phyloP scores from a whole-genome alignment of 352 stramenopile species.

The Globisporangium carolinianum region DNA sequence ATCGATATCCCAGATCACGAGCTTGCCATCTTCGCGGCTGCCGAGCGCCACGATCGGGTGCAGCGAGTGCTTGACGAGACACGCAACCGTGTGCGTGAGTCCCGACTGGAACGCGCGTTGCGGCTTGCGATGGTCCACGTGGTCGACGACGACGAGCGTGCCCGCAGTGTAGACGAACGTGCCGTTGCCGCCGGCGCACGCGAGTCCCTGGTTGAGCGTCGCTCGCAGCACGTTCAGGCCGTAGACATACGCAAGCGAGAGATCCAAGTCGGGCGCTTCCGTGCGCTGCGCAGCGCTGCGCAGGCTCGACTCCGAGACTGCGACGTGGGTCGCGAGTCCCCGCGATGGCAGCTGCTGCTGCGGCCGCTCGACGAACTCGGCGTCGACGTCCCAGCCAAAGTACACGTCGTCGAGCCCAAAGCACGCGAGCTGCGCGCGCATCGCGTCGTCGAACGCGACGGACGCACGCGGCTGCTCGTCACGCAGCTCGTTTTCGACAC shows the following conservation, averaged over 20 bases:
- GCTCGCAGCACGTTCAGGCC: conserved; percentile 39
- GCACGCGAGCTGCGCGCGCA: conserved; percentile 14
- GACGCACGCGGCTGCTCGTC: conserved; percentile 34
- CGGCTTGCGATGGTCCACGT: conserved; percentile 24
- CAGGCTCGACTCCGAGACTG: conserved; percentile 14
- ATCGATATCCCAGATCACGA: conserved; percentile 26
- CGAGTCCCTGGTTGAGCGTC: conserved; percentile 39
- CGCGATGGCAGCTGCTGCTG: not conserved
- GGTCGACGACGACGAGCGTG: conserved; percentile 31
- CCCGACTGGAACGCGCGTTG: conserved; percentile 33
- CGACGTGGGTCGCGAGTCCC: conserved; percentile 1
- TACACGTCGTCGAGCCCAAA: conserved; percentile 40
- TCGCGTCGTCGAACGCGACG: conserved; percentile 16
- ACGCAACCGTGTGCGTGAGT: conserved; percentile 35
- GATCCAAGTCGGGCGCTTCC: conserved; percentile 52
- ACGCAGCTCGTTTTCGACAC: conserved; percentile 35
- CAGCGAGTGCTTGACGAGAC: conserved; percentile 41
- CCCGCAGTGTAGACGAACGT: conserved; percentile 39
- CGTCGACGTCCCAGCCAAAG: conserved; percentile 16
- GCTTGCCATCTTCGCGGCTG: conserved; percentile 23
- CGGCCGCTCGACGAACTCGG: not conserved
- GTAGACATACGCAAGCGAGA: conserved; percentile 35
- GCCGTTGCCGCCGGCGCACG: conserved; percentile 17
- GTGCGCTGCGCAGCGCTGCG: conserved; percentile 18
- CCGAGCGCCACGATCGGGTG: conserved; percentile 34